phyloP scores from a whole-genome alignment of 164 flowering plant genomes.

The Santalum album region DNA sequence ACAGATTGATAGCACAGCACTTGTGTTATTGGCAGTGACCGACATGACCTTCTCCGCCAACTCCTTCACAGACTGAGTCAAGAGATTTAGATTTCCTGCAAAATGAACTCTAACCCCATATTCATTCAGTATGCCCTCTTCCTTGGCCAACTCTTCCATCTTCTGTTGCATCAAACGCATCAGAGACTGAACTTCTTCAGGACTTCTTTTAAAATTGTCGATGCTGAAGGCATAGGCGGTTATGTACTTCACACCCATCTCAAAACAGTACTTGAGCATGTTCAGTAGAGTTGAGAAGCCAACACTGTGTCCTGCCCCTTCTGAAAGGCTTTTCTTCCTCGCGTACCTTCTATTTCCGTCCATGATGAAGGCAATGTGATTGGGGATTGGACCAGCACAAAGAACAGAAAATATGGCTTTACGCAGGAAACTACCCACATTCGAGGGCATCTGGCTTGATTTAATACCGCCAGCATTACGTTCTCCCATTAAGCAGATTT shows the following conservation, averaged over 20 bases:
- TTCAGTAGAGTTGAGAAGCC: conserved; percentile 36
- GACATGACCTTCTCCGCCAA: conserved; percentile 18
- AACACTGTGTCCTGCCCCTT: conserved; percentile 33
- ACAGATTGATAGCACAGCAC: conserved; percentile 18
- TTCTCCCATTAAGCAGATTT: conserved; percentile 8
- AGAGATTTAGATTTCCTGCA: conserved; percentile 25
- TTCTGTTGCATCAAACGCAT: conserved; percentile 37
- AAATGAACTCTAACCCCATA: conserved; percentile 29
- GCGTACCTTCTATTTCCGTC: conserved; percentile 63
- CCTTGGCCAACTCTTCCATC: conserved; percentile 18
- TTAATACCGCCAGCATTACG: neutral
- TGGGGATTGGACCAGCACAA: conserved; percentile 38
- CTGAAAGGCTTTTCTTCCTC: conserved; percentile 22
- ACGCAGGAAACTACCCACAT: conserved; percentile 17
- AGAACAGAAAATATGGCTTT: conserved; percentile 28
- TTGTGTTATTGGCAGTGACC: conserved; percentile 17
- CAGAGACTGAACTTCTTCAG: conserved; percentile 21
- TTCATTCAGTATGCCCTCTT: conserved; percentile 19
- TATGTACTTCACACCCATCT: conserved; percentile 27
- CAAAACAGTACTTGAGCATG: conserved; percentile 28
- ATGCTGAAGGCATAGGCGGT: conserved; percentile 44
- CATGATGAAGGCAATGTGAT: conserved; percentile 61
- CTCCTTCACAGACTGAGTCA: conserved; percentile 18
- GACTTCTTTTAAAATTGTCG: conserved; percentile 30
- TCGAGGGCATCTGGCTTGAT: conserved; percentile 8